Evolutionary conservation across 306 rosid genomes (phyloP).

Genomic region (Cucumis cinereus): DNA sequence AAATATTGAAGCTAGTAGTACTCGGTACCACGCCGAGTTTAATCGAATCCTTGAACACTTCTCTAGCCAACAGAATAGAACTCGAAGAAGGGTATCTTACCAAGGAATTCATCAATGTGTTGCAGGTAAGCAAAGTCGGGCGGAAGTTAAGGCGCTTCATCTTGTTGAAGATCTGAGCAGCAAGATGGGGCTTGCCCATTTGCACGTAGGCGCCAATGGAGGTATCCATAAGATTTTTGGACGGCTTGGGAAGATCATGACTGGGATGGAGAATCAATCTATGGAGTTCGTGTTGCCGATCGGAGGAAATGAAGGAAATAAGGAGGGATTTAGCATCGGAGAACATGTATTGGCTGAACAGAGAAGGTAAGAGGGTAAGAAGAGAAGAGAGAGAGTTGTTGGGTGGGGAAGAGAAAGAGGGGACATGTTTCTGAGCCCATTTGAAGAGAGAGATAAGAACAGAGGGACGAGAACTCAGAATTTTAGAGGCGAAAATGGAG

Average conservation of each 20-base stretch:
- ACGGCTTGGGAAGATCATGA: constrained; percentile 10
- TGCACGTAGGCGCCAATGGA: constrained; percentile 60
- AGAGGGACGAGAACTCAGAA: constrained; percentile 27
- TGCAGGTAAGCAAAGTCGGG: constrained; percentile 62
- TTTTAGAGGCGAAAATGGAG: constrained; percentile 38
- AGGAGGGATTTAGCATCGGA: constrained; percentile 61
- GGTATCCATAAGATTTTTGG: constrained; percentile 46
- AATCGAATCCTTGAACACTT: constrained; percentile 29
- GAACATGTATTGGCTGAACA: constrained; percentile 40
- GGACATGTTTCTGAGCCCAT: constrained; percentile 36
- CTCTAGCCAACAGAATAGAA: constrained; percentile 22
- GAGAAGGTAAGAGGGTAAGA: constrained; percentile 51
- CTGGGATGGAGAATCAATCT: constrained; percentile 29
- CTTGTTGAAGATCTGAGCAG: constrained; percentile 42
- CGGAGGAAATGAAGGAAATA: constrained; percentile 44
- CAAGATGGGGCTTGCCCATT: constrained; percentile 37
- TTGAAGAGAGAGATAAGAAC: constrained; percentile 46
- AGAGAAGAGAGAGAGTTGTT: constrained; percentile 22
- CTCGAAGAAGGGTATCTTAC: constrained; percentile 34
- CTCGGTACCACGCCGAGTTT: constrained; percentile 32
- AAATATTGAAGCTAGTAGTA: constrained; percentile 43
- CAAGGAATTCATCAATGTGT: constrained; percentile 50
- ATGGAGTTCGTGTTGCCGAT: constrained; percentile 46
- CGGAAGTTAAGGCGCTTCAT: constrained; percentile 37
- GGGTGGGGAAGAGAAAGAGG: constrained; percentile 36